Percentiles rank a stretch among this genome's conserved stretches.
Conservation (phyloP, 306 rosid genomes). For the Canavalia gladiata region DNA sequence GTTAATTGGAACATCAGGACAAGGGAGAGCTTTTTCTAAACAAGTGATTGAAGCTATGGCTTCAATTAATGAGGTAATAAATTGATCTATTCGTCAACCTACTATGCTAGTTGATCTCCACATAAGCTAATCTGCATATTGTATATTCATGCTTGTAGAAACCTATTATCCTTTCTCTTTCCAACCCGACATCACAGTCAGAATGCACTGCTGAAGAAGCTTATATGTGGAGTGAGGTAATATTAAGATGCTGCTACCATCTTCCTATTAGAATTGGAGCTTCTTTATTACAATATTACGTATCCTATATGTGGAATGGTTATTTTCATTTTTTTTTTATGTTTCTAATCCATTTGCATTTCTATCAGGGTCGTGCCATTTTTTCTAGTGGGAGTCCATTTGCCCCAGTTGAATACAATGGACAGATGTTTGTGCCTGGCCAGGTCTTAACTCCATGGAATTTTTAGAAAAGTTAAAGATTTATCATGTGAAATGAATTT, state of each 20-base stretch:
- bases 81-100: constrained; percentile 3
- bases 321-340: background rate
- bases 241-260: constrained; percentile 13
- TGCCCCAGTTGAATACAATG: constrained; percentile 79
- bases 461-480: constrained; percentile 7
- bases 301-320: background rate
- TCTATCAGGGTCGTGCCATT: constrained; percentile 79
- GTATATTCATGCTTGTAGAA: constrained; percentile 45
- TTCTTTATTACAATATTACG: background rate
- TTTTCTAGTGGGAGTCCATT: constrained; percentile 96
- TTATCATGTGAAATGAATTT: constrained; percentile 3
- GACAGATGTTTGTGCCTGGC: constrained; percentile 80
- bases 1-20: constrained; percentile 93
- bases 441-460: constrained; percentile 65
- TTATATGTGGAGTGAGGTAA: constrained; percentile 60
- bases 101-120: background rate
- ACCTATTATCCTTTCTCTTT: constrained; percentile 59
- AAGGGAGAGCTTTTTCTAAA: constrained; percentile 77
- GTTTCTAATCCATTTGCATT: constrained; percentile 32
- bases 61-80: constrained; percentile 73
- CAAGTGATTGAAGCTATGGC: constrained; percentile 89
- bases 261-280: background rate
- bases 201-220: constrained; percentile 69
- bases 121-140: constrained; percentile 33
- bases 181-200: constrained; percentile 63